phyloP scores from a whole-genome alignment of 78 protist genomes.

The Carpediemonas membranifera region DNA sequence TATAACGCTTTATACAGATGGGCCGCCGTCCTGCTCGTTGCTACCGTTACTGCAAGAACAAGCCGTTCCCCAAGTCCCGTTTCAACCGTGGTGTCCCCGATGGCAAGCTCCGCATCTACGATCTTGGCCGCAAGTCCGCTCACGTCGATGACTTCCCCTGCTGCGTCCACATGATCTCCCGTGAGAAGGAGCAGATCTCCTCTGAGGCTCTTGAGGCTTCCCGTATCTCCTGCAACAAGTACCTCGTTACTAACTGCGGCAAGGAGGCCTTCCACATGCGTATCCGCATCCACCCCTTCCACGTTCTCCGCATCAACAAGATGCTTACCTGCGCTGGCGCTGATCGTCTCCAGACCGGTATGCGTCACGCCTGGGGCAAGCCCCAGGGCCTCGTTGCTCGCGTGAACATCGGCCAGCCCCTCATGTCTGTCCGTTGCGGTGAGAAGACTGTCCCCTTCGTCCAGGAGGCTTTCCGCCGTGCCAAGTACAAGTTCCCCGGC shows the following conservation, averaged over 20 bases:
- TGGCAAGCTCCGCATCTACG: slow-evolving; percentile 84
- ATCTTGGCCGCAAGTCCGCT: slow-evolving; percentile 89
- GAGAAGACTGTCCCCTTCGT: no score
- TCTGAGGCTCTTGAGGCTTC: slow-evolving; percentile 98
- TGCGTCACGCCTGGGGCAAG: slow-evolving; percentile 98
- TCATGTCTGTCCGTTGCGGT: slow-evolving; percentile 90
- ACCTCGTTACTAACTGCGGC: slow-evolving; percentile 81
- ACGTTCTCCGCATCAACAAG: slow-evolving; percentile 99
- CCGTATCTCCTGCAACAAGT: slow-evolving; percentile 77
- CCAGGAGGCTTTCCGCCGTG: slow-evolving; percentile 97
- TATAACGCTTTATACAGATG: no score
- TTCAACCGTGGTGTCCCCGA: slow-evolving; percentile 99
- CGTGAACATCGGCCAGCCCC: slow-evolving; percentile 88
- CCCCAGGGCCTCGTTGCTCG: slow-evolving; percentile 94
- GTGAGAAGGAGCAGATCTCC: slow-evolving; percentile 92
- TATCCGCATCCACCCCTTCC: slow-evolving; percentile 97
- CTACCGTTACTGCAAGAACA: slow-evolving; percentile 78
- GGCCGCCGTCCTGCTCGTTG: slow-evolving; percentile 21
- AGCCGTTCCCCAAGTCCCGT: slow-evolving; percentile 97
- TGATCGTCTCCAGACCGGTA: slow-evolving; percentile 97
- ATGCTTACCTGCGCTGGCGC: slow-evolving; percentile 99
- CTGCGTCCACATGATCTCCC: slow-evolving; percentile 87
- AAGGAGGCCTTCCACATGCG: slow-evolving; percentile 97
- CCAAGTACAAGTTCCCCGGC: slow-evolving; percentile 97
- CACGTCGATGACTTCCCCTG: slow-evolving; percentile 90